phyloP scores from a whole-genome alignment of 2,329 filamentous ascomycete species.

The Colletotrichum lentis region DNA sequence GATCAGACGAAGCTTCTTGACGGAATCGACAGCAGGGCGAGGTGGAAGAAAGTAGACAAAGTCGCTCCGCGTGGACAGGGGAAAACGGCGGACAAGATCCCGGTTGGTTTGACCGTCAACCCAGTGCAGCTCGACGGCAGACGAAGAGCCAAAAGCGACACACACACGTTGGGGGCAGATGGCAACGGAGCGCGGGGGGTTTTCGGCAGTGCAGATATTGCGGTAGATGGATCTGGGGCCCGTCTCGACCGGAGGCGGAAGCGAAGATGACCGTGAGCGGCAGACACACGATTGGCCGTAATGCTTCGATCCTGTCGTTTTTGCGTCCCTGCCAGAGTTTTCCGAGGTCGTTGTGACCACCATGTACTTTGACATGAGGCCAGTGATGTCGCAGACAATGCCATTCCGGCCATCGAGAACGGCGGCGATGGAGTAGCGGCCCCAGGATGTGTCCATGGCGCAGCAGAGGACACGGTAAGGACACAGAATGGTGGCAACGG shows the following conservation, averaged over 20 bases:
- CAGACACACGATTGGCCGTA: constrained; percentile 40
- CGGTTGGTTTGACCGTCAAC: constrained; percentile 56
- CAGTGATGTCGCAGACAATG: constrained; percentile 64
- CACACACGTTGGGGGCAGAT: constrained; percentile 71
- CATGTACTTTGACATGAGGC: constrained; percentile 2
- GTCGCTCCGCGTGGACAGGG: constrained; percentile 62
- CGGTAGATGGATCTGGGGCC: constrained; percentile 48
- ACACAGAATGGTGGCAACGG: constrained; percentile 63
- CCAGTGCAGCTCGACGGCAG: constrained; percentile 71
- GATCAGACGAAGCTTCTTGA: constrained; percentile 67
- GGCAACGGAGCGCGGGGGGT: constrained; percentile 70
- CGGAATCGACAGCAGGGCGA: constrained; percentile 56
- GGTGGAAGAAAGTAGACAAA: constrained; percentile 68
- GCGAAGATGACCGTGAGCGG: constrained; percentile 38
- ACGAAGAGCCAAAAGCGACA: constrained; percentile 70
- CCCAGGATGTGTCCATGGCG: constrained; percentile 68
- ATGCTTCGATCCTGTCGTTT: neutral
- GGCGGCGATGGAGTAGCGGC: constrained; percentile 64
- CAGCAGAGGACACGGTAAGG: constrained; percentile 65
- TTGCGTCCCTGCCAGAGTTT: neutral
- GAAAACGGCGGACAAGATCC: constrained; percentile 64
- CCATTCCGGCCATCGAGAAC: constrained; percentile 68
- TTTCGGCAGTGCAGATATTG: constrained; percentile 66
- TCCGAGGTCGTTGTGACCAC: neutral
- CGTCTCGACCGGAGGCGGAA: constrained; percentile 45